Conservation (phyloP, 305 asterid species). For the Nicotiana rustica region DNA sequence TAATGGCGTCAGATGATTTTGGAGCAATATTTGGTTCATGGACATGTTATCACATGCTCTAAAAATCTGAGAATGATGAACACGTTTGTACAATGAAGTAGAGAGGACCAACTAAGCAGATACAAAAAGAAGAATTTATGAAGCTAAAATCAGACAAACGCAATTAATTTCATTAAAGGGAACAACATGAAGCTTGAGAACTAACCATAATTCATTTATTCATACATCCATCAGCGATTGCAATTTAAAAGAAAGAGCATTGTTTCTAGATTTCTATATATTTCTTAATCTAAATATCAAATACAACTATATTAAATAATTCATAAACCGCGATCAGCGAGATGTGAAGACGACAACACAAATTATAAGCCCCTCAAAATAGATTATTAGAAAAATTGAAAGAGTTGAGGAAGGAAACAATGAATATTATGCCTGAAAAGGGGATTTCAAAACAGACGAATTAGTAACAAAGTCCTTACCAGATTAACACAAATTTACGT, state of each 20-base stretch:
- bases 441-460: not conserved
- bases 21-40: too few relatives aligned
- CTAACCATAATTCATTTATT: not conserved
- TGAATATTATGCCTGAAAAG: not conserved
- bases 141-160: not conserved
- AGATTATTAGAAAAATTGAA: not conserved
- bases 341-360: not conserved
- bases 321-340: not conserved
- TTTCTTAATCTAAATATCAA: too few relatives aligned
- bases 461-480: not conserved
- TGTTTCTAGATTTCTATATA: too few relatives aligned
- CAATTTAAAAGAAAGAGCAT: not conserved
- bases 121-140: not conserved
- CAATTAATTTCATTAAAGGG: not conserved
- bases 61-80: too few relatives aligned
- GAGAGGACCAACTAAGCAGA: not conserved
- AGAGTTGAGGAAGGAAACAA: not conserved
- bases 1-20: too few relatives aligned
- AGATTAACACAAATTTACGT: conserved; percentile 40
- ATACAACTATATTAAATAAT: too few relatives aligned
- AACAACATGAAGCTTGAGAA: not conserved
- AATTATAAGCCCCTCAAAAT: too few relatives aligned
- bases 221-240: too few relatives aligned
- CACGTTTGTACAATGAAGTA: not conserved
- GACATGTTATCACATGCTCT: not conserved